Evolutionary conservation across 805 yeast species (phyloP), one percentile per base, ranked within the genome.

Genomic region (Metschnikowia gelsemii): DNA sequence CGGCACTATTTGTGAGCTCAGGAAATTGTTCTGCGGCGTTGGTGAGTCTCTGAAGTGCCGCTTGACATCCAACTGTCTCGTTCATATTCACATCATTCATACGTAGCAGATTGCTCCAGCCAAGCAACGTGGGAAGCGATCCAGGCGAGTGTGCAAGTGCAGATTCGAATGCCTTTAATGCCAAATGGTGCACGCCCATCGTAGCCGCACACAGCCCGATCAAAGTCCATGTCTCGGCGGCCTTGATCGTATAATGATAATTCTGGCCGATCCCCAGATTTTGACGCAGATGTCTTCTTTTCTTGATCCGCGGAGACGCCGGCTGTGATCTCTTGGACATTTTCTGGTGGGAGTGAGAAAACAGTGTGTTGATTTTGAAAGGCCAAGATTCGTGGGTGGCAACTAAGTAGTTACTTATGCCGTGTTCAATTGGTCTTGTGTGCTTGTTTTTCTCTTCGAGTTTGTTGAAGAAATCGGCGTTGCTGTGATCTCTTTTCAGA

Each of bases 201-300:
- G 70, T 53, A 18, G 60, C 51, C 8, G 80, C 78, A 49, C 78
- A 70, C 16, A 61, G 56, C 3, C 78, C 80, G 40, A 74, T 65
- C 3, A 71, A 59, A 2, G 66, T 47, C 80, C 80, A 75, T 1
- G 76, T 67, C 22, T 67, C 68, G 26, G 63, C 52, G 8, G 65
- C 69, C 4, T 30, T 35, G 14, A 32, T 30, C 6, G 37, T 9
- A 23, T 40, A 40, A 12, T 22, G 21, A 17, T 40, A 20, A 27
- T 26, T 25, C 23, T 8, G 12, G 12, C 13, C 37, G 13, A 39
- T 22, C 18, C 34, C 38, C 43, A 25, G 26, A 22, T 19, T 33
- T 17, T 23, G 38, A 29, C 44, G 40, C 44, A 41, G 41, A 22
- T 32, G 35, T 22, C 28, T 37, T 27, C 45, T 34, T 26, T 46